Evolutionary conservation across 148 eudicot species (phyloP), one percentile per base, ranked within the genome.

Genomic region (Rhododendron vialii): DNA sequence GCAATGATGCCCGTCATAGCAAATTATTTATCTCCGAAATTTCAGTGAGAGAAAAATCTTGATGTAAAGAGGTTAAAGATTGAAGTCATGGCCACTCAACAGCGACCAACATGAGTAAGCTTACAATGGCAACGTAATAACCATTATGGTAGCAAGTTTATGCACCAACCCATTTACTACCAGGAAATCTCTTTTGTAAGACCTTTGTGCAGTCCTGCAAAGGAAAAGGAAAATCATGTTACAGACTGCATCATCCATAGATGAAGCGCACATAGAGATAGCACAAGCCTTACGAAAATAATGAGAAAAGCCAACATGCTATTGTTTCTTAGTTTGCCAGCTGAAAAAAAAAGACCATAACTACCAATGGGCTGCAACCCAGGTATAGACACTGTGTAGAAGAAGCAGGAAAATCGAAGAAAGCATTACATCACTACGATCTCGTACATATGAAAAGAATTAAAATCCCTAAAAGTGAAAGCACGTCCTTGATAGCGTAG

Each of bases 151-250:
- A 30, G 14, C 41, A 82, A 84, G 74, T 65, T 67, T 67, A 30
- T 83, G 93, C 91, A 95, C 99, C 96, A 92, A 96, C 95, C 82
- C 98, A 91, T 91, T 93, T 96, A 94, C 99, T 95, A 79, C 88
- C 98, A 3, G 96, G 95, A 86, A 96, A 96, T 89, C 90, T 94
- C 91, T 93, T 93, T 85, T 86, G 94, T 76, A 96, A 89, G 89
- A 82, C 91, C 86, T 90, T 92, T 63, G 93, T 89, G 92, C 93
- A 95, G 50, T 96, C 98, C 99, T 96, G 92, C 89, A 93, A 81
- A 89, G 82, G 8, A 26, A 65, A 26, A 30, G 76, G 4, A 71
- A 71, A 20, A 43, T 85, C 61, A 83, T 48, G 26, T 53, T 22
- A 63, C 26, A 61, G 51, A 67, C 6, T 63, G 76, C 86, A 79